Evolutionary conservation across 1,284 basidiomycete genomes (phyloP).

Genomic region (Pisolithus thermaeus): DNA sequence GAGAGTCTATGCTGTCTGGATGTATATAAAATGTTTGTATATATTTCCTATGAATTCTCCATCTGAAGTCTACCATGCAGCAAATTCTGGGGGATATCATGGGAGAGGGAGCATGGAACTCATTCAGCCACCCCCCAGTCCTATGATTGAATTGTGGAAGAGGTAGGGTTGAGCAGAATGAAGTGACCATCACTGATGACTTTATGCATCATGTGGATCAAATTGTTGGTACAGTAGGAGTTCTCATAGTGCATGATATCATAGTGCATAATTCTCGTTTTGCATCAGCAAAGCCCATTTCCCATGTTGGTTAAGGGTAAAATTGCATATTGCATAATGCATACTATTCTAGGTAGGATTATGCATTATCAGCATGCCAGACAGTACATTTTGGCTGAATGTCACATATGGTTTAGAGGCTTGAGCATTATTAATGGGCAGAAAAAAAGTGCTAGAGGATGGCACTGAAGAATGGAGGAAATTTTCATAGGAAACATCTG

Average conservation of each 20-base stretch:
- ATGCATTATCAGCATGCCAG: not conserved
- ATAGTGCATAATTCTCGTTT: too few relatives aligned
- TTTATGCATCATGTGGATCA: too few relatives aligned
- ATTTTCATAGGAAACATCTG: not conserved
- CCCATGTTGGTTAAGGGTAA: not conserved
- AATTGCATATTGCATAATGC: not conserved
- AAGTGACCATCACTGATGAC: too few relatives aligned
- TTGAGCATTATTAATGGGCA: not conserved
- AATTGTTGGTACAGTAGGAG: not conserved
- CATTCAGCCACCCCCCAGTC: too few relatives aligned
- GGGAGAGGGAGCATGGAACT: too few relatives aligned
- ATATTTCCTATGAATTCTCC: too few relatives aligned
- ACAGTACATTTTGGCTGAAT: not conserved
- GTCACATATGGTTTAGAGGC: not conserved
- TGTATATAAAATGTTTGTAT: too few relatives aligned
- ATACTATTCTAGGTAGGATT: not conserved
- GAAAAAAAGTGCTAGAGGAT: not conserved
- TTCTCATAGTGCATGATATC: not conserved
- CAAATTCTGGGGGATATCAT: too few relatives aligned
- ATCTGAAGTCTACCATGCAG: too few relatives aligned
- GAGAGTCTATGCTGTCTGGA: too few relatives aligned
- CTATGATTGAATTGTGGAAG: too few relatives aligned
- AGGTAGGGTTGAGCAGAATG: too few relatives aligned
- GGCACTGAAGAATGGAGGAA: not conserved
- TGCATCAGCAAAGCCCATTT: not conserved